phyloP scores from a whole-genome alignment of 2,329 filamentous ascomycete species.

The Aspergillus latus region DNA sequence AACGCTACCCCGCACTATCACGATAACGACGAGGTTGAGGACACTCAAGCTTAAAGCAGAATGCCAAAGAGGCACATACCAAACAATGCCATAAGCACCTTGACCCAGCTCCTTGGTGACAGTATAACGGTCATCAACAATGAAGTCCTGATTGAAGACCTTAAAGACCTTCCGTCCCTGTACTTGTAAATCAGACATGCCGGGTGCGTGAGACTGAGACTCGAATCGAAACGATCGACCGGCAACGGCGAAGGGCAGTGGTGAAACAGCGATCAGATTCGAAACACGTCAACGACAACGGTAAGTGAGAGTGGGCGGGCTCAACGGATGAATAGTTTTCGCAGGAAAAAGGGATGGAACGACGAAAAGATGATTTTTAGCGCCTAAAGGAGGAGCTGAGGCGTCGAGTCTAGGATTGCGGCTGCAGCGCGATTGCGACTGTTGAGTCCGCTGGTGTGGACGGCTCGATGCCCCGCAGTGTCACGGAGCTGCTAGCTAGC shows the following conservation, averaged over 20 bases:
- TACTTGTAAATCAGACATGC: conserved; percentile 62
- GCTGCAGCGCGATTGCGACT: conserved; percentile 8
- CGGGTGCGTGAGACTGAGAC: conserved; percentile 8
- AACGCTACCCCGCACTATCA: conserved; percentile 1
- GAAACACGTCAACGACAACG: not conserved
- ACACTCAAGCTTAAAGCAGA: conserved; percentile 2
- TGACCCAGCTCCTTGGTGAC: conserved; percentile 98
- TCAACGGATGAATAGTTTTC: conserved; percentile 1
- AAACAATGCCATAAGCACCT: conserved; percentile 98
- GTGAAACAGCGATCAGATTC: conserved; percentile 4
- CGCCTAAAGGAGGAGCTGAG: conserved; percentile 8
- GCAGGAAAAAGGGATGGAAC: not conserved
- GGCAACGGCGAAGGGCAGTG: not conserved
- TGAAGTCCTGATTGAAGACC: conserved; percentile 99
- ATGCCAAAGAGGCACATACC: conserved; percentile 58
- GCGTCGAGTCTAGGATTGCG: conserved; percentile 1
- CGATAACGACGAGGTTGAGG: not conserved
- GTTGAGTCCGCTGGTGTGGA: conserved; percentile 7
- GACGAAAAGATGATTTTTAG: conserved; percentile 1
- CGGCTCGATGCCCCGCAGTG: conserved; percentile 20
- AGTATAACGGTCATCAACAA: conserved; percentile 96
- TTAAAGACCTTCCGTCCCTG: conserved; percentile 89
- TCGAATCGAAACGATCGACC: conserved; percentile 13
- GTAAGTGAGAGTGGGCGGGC: conserved; percentile 7
- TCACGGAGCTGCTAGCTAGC: conserved; percentile 4